These are phyloP conservation scores for Xylaria sp. DNA, from an alignment of 2,329 filamentous ascomycete genomes.

Conservation along the genomic window DNA sequence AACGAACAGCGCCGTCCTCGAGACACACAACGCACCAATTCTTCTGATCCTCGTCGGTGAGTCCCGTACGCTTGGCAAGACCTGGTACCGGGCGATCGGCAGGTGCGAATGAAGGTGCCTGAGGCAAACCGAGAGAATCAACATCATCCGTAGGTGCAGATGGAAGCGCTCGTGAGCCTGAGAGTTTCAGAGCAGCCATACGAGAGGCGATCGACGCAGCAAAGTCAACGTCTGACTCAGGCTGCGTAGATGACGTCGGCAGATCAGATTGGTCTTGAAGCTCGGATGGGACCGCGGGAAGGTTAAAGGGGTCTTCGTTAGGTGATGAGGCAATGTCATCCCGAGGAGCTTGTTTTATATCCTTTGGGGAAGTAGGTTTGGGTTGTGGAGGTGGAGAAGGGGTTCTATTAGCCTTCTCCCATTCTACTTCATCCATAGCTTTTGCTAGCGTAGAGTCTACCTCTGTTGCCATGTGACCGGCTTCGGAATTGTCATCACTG, in stretches of 20 bases:
- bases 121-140: conserved; percentile 57
- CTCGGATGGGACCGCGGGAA: conserved; percentile 61
- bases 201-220: conserved; percentile 62
- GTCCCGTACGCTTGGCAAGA: conserved; percentile 56
- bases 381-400: conserved; percentile 31
- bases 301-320: conserved; percentile 48
- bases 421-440: conserved; percentile 59
- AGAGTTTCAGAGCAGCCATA: conserved; percentile 62
- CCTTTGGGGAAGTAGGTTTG: conserved; percentile 7
- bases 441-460: conserved; percentile 59
- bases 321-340: conserved; percentile 2
- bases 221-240: conserved; percentile 50
- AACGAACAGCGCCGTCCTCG: conserved; percentile 79
- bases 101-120: conserved; percentile 62
- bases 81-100: conserved; percentile 55
- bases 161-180: conserved; percentile 39
- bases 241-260: conserved; percentile 20
- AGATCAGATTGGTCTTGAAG: conserved; percentile 53
- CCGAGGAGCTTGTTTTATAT: conserved; percentile 21
- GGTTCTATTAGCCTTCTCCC: conserved; percentile 45
- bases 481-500: conserved; percentile 58
- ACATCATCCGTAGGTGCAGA: conserved; percentile 49
- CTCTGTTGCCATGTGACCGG: conserved; percentile 59
- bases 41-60: conserved; percentile 76
- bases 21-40: conserved; percentile 87